A percentile compares a stretch with the other conserved stretches of the same genome.
phyloP scores from a whole-genome alignment of 176 grass and related monocot species.

The Musa schizocarpa region DNA sequence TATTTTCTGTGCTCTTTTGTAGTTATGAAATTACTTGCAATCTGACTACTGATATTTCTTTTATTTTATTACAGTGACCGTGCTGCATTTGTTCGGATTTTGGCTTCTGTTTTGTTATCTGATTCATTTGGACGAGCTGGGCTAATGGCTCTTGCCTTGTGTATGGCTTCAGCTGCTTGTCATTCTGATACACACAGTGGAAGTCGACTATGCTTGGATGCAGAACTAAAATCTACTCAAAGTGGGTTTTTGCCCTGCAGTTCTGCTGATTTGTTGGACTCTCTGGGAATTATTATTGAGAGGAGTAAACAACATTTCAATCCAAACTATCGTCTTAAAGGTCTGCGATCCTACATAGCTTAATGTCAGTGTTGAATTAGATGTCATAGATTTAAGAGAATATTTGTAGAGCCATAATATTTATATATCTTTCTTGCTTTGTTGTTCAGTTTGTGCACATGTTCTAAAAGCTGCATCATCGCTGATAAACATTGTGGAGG shows the following conservation, averaged over 20 bases:
- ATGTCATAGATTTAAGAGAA: background rate
- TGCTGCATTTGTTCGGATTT: slow-evolving; percentile 56
- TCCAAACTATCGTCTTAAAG: slow-evolving; percentile 94
- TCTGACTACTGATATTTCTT: slow-evolving; percentile 2
- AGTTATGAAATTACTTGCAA: slow-evolving; percentile 4
- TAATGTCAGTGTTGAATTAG: slow-evolving; percentile 4
- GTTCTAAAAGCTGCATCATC: slow-evolving; percentile 58
- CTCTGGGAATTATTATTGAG: slow-evolving; percentile 63
- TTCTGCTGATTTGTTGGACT: slow-evolving; percentile 59
- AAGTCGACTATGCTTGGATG: slow-evolving; percentile 24
- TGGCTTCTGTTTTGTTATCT: slow-evolving; percentile 61
- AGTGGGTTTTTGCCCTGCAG: slow-evolving; percentile 20
- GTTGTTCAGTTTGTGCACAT: slow-evolving; percentile 63
- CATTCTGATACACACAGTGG: slow-evolving; percentile 30
- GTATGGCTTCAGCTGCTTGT: slow-evolving; percentile 58
- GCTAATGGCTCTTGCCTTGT: slow-evolving; percentile 86
- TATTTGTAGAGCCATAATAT: too few species aligned
- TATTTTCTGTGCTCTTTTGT: background rate
- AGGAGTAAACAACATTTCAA: slow-evolving; percentile 97
- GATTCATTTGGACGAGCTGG: slow-evolving; percentile 87
- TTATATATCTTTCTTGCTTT: background rate
- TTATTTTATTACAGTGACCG: slow-evolving; percentile 46
- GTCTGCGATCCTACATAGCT: slow-evolving; percentile 22
- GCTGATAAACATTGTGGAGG: slow-evolving; percentile 53
- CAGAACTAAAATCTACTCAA: slow-evolving; percentile 31